phyloP scores from a whole-genome alignment of 2,329 filamentous ascomycete genomes.

The Pezizomycotina sp. region DNA sequence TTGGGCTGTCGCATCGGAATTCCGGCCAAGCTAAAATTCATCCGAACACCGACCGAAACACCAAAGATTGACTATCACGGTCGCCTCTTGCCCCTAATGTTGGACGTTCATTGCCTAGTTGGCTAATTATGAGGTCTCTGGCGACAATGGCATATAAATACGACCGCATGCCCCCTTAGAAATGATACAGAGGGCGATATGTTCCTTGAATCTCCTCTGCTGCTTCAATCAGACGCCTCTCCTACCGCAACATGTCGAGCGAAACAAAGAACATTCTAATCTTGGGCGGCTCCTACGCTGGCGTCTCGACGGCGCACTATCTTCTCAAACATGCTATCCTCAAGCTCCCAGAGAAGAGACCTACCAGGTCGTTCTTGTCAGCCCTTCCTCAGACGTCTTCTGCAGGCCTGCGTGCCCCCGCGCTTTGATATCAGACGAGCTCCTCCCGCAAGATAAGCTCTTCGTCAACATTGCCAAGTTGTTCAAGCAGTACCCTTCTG shows the following conservation, averaged over 20 bases:
- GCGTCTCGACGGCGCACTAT: slow-evolving; percentile 38
- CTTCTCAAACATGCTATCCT: slow-evolving; percentile 38
- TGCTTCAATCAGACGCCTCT: not conserved
- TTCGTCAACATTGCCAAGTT: slow-evolving; percentile 30
- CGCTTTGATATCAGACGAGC: slow-evolving; percentile 33
- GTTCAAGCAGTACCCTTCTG: slow-evolving; percentile 31
- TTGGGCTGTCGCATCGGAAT: no score
- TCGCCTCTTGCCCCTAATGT: no score
- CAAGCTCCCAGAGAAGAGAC: slow-evolving; percentile 27
- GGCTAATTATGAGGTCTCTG: no score
- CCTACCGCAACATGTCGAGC: slow-evolving; percentile 23
- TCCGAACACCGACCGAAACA: no score
- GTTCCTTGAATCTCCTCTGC: no score
- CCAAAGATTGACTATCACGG: no score
- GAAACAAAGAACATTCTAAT: slow-evolving; percentile 35
- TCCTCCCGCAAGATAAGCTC: slow-evolving; percentile 33
- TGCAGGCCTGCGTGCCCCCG: slow-evolving; percentile 34
- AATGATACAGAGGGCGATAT: no score
- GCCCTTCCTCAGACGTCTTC: slow-evolving; percentile 31
- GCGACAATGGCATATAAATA: no score
- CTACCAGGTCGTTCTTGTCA: slow-evolving; percentile 34
- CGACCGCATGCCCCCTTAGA: no score
- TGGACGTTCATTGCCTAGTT: no score
- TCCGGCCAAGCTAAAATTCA: no score
- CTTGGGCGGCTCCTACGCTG: slow-evolving; percentile 39